A percentile compares a stretch with the other conserved stretches of the same genome.
Conservation (phyloP, 1,139 yeast species). For the Kurtzmaniella quercitrusa region DNA sequence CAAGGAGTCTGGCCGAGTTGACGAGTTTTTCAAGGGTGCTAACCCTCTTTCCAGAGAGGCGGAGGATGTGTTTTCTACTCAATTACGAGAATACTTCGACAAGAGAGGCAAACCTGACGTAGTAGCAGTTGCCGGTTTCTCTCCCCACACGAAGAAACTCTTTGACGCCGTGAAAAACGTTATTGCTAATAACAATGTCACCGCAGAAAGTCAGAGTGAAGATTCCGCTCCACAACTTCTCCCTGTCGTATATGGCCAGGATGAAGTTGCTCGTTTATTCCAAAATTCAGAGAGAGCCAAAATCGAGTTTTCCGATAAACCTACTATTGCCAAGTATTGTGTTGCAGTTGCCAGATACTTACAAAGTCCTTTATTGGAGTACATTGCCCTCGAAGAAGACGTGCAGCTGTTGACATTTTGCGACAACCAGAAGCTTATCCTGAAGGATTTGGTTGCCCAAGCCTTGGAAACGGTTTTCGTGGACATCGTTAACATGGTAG, state of each 20-base stretch:
- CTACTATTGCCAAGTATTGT: conserved; percentile 79
- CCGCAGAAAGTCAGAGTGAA: conserved; percentile 31
- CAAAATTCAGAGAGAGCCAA: conserved; percentile 77
- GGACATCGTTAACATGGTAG: conserved; percentile 85
- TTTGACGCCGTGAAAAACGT: conserved; percentile 55
- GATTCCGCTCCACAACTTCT: conserved; percentile 33
- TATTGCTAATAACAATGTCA: conserved; percentile 52
- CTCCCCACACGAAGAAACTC: conserved; percentile 65
- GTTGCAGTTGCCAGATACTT: conserved; percentile 86
- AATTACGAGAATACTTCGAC: conserved; percentile 41
- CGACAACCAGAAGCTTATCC: conserved; percentile 68
- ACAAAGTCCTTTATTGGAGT: conserved; percentile 88
- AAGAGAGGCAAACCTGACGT: conserved; percentile 67
- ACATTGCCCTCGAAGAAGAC: conserved; percentile 74
- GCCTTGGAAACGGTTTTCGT: conserved; percentile 82
- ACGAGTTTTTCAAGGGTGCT: conserved; percentile 73
- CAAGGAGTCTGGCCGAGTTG: conserved; percentile 76
- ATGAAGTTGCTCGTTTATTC: conserved; percentile 87
- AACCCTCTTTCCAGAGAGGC: conserved; percentile 57
- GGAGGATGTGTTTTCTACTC: conserved; percentile 53
- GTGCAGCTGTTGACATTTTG: conserved; percentile 68
- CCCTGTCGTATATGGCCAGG: conserved; percentile 77
- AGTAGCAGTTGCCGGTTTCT: conserved; percentile 84
- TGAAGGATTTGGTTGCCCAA: conserved; percentile 58
- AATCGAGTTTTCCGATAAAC: conserved; percentile 82